Base-by-base conservation (phyloP, 768 basidiomycete species). In the Pisolithus microcarpus region DNA sequence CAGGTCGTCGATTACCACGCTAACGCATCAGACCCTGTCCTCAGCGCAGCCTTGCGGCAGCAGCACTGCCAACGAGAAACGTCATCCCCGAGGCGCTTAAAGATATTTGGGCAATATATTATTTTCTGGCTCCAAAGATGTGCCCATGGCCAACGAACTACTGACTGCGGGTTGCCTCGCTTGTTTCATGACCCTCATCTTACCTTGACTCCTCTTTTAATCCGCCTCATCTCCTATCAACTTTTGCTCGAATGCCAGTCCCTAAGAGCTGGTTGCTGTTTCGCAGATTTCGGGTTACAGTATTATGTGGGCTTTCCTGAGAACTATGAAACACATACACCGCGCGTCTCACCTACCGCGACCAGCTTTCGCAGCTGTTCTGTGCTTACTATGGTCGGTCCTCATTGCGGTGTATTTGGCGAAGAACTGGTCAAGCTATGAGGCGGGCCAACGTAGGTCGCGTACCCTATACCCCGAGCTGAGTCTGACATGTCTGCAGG, bases 401-500 rank as follows among this genome's bases (percentile, higher is more conserved):
- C 56, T 71, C 38, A 68, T 69, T 31, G 59, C 63, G 7, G 48
- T 72, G 34, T 65, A 72, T 50, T 54, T 72, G 16, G 49, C 67
- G 23, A 65, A 65, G 23, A 69, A 69, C 51, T 72, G 71, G 71
- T 58, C 53, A 15, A 52, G 57, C 16, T 70, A 70, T 54, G 56
- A 55, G 39, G 50, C 49, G 13, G 58, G 58, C 23, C 70, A 73
- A 58, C 69, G 72, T 74, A 53, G 45, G 67, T 48, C 15, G 9
- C 3, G 18, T 18, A 38, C 30, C 3, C 28, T 49, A 50, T 15
- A 40, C 43, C 30, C 19, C n/a, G 36, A 19, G n/a, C 31, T 31
- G 42, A 21, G 44, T 6, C 45, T 40, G 52, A 55, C 40, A 13
- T 30, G 34, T 9, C 50, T 26, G 49, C 52, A 74, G 72, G 71